Evolutionary conservation across 805 yeast species (phyloP).

Genomic region (Blastobotrys mokoenaii): DNA sequence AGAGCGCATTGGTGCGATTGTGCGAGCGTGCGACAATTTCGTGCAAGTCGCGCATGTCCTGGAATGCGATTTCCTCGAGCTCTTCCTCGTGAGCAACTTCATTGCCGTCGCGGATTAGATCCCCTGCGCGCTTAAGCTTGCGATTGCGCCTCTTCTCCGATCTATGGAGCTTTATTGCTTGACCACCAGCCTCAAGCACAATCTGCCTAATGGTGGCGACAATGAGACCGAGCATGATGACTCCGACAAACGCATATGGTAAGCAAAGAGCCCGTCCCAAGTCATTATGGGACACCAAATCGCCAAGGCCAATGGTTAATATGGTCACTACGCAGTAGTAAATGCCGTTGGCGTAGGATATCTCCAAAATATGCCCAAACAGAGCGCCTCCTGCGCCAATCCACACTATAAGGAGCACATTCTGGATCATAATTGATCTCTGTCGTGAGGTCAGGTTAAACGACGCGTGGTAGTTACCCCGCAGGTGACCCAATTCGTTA

Average conservation of each 20-base stretch:
- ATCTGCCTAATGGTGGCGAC: conserved; percentile 61
- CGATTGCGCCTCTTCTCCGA: conserved; percentile 43
- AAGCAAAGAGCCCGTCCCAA: conserved; percentile 52
- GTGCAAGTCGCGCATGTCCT: conserved; percentile 46
- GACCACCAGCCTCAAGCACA: conserved; percentile 50
- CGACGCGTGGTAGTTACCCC: conserved; percentile 56
- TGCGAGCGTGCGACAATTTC: conserved; percentile 25
- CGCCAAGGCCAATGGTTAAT: conserved; percentile 78
- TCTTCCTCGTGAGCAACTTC: conserved; percentile 7
- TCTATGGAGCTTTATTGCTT: conserved; percentile 58
- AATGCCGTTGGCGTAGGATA: conserved; percentile 56
- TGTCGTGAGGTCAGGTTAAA: conserved; percentile 63
- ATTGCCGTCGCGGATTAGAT: background rate
- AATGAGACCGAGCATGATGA: conserved; percentile 65
- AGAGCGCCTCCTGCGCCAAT: conserved; percentile 60
- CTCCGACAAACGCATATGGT: conserved; percentile 60
- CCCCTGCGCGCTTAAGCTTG: conserved; percentile 17
- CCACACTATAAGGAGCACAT: conserved; percentile 61
- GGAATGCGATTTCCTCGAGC: conserved; percentile 34
- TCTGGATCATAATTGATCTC: conserved; percentile 64
- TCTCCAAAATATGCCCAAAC: conserved; percentile 38
- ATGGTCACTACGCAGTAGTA: conserved; percentile 68
- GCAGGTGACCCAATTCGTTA: conserved; percentile 55
- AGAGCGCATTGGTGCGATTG: conserved; percentile 25
- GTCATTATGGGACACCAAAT: conserved; percentile 45